These are phyloP conservation scores for Suzukiozyma palmioleophila DNA, from an alignment of 1,139 yeast genomes.

Conservation along the genomic window DNA sequence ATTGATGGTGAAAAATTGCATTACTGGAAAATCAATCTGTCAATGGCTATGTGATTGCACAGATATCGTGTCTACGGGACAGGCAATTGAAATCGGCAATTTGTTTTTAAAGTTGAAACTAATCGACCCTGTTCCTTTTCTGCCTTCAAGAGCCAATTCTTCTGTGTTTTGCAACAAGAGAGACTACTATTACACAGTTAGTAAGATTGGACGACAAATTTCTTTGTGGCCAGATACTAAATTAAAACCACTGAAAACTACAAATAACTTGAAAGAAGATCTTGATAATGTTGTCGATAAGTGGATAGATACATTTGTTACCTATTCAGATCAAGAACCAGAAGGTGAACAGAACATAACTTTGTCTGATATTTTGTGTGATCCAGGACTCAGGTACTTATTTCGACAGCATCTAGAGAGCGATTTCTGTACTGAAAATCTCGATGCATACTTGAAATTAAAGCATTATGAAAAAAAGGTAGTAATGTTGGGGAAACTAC, in stretches of 20 bases:
- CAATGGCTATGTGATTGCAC: constrained; percentile 94
- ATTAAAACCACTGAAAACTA: background rate
- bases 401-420: constrained; percentile 61
- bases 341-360: constrained; percentile 9
- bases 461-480: constrained; percentile 31
- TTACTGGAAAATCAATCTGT: constrained; percentile 72
- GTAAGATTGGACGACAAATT: constrained; percentile 1
- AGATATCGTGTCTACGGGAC: constrained; percentile 53
- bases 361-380: constrained; percentile 51
- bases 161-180: background rate
- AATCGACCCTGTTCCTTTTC: constrained; percentile 25
- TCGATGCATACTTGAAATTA: constrained; percentile 65
- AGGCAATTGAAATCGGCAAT: constrained; percentile 60
- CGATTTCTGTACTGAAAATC: constrained; percentile 70
- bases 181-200: constrained; percentile 2
- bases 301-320: background rate
- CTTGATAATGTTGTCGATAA: constrained; percentile 1
- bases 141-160: constrained; percentile 1
- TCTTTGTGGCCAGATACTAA: background rate
- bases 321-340: background rate
- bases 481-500: constrained; percentile 14
- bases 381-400: constrained; percentile 74
- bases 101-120: constrained; percentile 49
- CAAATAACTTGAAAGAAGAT: background rate
- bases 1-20: constrained; percentile 19